Conservation (phyloP, 176 grass and related monocot species). For the Oryza rufipogon region DNA sequence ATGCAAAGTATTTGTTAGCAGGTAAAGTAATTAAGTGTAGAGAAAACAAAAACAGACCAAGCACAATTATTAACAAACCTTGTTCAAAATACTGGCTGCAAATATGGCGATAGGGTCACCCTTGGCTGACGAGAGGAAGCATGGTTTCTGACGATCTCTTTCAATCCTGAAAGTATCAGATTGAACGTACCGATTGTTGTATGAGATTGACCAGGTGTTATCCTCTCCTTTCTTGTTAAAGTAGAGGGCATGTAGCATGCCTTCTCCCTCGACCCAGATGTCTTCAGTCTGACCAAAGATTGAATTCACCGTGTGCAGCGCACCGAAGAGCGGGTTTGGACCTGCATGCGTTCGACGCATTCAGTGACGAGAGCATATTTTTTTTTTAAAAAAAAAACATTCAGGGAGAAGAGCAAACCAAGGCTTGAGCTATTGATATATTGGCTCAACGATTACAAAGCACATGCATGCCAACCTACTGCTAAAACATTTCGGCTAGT, state of each 20-base stretch:
- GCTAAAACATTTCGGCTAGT: no score
- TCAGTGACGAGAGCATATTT: no score
- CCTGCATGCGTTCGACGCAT: slow-evolving; percentile 4
- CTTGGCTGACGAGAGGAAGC: slow-evolving; percentile 32
- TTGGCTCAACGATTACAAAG: no score
- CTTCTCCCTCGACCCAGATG: slow-evolving; percentile 38
- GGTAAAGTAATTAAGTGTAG: no score
- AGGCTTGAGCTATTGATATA: no score
- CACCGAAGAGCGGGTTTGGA: slow-evolving; percentile 32
- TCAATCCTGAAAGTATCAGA: neutral
- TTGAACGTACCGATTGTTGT: slow-evolving; percentile 36
- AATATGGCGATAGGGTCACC: slow-evolving; percentile 16
- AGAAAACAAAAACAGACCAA: no score
- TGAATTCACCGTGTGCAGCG: neutral
- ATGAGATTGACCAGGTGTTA: slow-evolving; percentile 17
- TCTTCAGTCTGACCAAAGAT: slow-evolving; percentile 24
- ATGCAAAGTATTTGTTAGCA: no score
- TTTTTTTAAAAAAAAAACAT: no score
- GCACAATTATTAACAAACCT: neutral
- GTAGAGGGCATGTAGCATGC: slow-evolving; percentile 43
- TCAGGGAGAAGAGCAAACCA: no score
- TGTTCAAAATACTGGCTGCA: slow-evolving; percentile 7
- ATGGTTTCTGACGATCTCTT: slow-evolving; percentile 9
- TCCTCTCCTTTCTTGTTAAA: slow-evolving; percentile 6
- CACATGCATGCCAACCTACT: no score